Conservation (phyloP, 1,284 basidiomycete species). For the Ustilago shanxiensis region DNA sequence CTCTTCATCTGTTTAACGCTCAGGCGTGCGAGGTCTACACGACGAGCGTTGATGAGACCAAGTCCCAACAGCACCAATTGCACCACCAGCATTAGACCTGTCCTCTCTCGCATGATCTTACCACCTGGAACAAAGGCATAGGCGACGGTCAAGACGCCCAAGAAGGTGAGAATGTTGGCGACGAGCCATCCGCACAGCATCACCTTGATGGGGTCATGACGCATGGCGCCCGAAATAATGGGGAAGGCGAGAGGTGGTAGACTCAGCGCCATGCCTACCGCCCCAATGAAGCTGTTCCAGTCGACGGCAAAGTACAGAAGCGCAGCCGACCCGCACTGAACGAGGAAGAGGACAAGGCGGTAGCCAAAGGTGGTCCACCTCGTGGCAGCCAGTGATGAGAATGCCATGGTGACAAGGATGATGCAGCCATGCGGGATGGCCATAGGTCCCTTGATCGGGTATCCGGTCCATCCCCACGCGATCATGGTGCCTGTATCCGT, state of each 20-base stretch:
- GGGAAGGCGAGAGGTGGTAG: slow-evolving; percentile 68
- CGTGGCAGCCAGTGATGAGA: slow-evolving; percentile 72
- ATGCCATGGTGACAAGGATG: slow-evolving; percentile 47
- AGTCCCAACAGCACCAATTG: slow-evolving; percentile 37
- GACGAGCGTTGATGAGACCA: slow-evolving; percentile 42
- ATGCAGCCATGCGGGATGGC: slow-evolving; percentile 79
- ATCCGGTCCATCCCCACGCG: slow-evolving; percentile 92
- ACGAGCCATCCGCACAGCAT: slow-evolving; percentile 60
- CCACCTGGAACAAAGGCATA: slow-evolving; percentile 95
- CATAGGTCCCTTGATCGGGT: slow-evolving; percentile 75
- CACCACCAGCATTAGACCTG: slow-evolving; percentile 72
- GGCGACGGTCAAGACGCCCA: slow-evolving; percentile 81
- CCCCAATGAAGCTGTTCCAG: slow-evolving; percentile 83
- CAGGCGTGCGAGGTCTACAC: slow-evolving; percentile 25
- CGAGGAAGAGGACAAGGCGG: slow-evolving; percentile 29
- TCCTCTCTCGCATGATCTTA: slow-evolving; percentile 81
- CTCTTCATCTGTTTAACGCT: background rate
- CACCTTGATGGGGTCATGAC: slow-evolving; percentile 58
- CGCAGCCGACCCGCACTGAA: slow-evolving; percentile 62
- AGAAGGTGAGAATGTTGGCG: slow-evolving; percentile 57
- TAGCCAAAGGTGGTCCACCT: slow-evolving; percentile 39
- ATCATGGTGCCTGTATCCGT: slow-evolving; percentile 86
- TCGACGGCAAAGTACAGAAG: slow-evolving; percentile 76
- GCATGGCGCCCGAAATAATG: slow-evolving; percentile 51
- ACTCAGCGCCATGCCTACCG: slow-evolving; percentile 79